Percentiles rank a stretch among this genome's conserved stretches.
Conservation (phyloP, 345 rosid genomes). For the Bruguiera gymnorhiza region DNA sequence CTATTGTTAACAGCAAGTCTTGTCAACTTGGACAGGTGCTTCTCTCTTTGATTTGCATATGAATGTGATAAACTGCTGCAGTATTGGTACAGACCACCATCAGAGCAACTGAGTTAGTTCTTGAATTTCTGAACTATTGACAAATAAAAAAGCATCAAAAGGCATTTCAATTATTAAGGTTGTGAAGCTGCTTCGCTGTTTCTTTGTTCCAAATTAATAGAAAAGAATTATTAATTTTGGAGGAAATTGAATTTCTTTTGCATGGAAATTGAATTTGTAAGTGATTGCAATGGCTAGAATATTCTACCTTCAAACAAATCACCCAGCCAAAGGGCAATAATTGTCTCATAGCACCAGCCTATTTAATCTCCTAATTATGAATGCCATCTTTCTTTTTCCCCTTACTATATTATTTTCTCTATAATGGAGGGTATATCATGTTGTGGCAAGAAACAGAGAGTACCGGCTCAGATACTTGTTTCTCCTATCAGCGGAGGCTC, state of each 20-base stretch:
- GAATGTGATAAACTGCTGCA: constrained; percentile 65
- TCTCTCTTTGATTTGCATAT: constrained; percentile 65
- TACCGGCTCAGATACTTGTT: constrained; percentile 92
- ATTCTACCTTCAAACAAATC: neutral
- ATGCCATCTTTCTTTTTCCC: neutral
- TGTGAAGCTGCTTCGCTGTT: neutral
- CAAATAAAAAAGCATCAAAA: neutral
- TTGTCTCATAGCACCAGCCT: neutral
- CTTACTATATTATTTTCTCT: neutral
- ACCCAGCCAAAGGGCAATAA: neutral
- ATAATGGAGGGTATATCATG: constrained; percentile 3
- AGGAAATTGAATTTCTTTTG: neutral
- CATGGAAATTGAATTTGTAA: neutral
- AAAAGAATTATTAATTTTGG: neutral
- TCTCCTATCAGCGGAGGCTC: constrained; percentile 94
- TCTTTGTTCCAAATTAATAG: neutral
- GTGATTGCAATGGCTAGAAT: neutral
- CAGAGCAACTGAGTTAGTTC: constrained; percentile 10
- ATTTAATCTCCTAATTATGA: neutral
- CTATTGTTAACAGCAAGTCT: constrained; percentile 69
- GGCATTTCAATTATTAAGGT: neutral
- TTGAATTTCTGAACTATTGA: constrained; percentile 1
- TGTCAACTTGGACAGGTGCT: constrained; percentile 64
- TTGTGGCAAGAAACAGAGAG: constrained; percentile 9
- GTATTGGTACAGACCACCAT: constrained; percentile 8